Percentiles rank a stretch among this genome's conserved stretches.
phyloP scores from a whole-genome alignment of 768 basidiomycete genomes.

The Agrocybe pediades region DNA sequence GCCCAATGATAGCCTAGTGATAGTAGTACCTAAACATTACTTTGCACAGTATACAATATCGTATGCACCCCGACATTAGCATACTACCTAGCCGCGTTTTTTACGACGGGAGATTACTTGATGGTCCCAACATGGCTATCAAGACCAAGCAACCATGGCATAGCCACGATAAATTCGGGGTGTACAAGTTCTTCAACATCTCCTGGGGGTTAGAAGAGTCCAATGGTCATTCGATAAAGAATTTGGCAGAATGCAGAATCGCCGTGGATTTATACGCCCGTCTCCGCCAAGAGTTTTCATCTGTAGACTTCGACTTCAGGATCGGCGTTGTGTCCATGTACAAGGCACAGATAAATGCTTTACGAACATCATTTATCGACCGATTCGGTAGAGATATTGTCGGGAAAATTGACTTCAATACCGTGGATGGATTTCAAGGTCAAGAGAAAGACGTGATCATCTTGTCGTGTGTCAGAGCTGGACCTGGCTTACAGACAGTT shows the following conservation, averaged over 20 bases:
- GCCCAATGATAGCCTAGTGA: constrained; percentile 12
- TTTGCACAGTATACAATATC: constrained; percentile 87
- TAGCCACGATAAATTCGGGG: constrained; percentile 68
- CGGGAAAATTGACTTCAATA: constrained; percentile 86
- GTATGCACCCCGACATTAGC: constrained; percentile 98
- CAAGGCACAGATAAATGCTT: constrained; percentile 80
- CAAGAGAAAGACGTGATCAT: constrained; percentile 99
- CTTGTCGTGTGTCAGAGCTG: constrained; percentile 93
- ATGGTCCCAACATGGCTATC: constrained; percentile 86
- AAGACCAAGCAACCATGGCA: constrained; percentile 93
- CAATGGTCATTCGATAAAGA: constrained; percentile 72
- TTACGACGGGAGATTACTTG: constrained; percentile 75
- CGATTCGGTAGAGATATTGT: constrained; percentile 74
- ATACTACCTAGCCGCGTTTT: constrained; percentile 86
- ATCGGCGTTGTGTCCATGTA: constrained; percentile 89
- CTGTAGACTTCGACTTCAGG: constrained; percentile 42
- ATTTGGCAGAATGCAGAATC: constrained; percentile 69
- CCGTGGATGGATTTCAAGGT: constrained; percentile 98
- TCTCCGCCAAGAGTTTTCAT: constrained; percentile 62
- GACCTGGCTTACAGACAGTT: constrained; percentile 76
- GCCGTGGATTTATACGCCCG: constrained; percentile 79
- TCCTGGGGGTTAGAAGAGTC: constrained; percentile 66
- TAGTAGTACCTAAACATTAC: background rate
- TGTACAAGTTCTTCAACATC: constrained; percentile 91
- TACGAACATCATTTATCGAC: constrained; percentile 67